Evolutionary conservation across 1,139 yeast species (phyloP).

Genomic region (Spencermartinsiella ligniputridi): DNA sequence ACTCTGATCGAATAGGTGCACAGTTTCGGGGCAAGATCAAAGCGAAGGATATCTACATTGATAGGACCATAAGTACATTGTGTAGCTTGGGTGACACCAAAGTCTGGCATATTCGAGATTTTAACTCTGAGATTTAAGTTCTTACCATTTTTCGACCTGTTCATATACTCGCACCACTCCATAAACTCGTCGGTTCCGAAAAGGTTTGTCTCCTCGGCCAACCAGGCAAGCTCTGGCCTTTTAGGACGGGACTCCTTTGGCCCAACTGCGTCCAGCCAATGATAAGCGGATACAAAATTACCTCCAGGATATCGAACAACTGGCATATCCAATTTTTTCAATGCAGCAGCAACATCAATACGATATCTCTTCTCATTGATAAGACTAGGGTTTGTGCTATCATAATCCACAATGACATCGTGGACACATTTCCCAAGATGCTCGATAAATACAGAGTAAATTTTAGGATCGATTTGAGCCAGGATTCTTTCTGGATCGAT

Average conservation of each 20-base stretch:
- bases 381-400: slow-evolving; percentile 17
- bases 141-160: too few relatives aligned
- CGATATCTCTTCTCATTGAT: slow-evolving; percentile 32
- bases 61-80: too few relatives aligned
- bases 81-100: too few relatives aligned
- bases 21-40: too few relatives aligned
- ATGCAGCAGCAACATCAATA: slow-evolving; percentile 31
- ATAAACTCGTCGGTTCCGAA: slow-evolving; percentile 38
- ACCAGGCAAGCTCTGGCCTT: slow-evolving; percentile 37
- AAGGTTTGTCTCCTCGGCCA: slow-evolving; percentile 31
- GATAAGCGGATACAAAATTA: slow-evolving; percentile 36
- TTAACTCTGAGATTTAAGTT: too few relatives aligned
- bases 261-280: slow-evolving; percentile 37
- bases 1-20: too few relatives aligned
- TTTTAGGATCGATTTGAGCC: slow-evolving; percentile 28
- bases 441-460: slow-evolving; percentile 35
- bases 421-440: slow-evolving; percentile 37
- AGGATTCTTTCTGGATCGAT: slow-evolving; percentile 24
- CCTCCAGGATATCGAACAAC: slow-evolving; percentile 39
- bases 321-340: slow-evolving; percentile 33
- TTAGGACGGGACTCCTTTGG: slow-evolving; percentile 32
- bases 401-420: slow-evolving; percentile 36
- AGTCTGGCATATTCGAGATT: too few relatives aligned
- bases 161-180: slow-evolving; percentile 33
- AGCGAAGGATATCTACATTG: too few relatives aligned